phyloP scores from a whole-genome alignment of 108 stramenopile species.

The Fragilariopsis cylindrus region DNA sequence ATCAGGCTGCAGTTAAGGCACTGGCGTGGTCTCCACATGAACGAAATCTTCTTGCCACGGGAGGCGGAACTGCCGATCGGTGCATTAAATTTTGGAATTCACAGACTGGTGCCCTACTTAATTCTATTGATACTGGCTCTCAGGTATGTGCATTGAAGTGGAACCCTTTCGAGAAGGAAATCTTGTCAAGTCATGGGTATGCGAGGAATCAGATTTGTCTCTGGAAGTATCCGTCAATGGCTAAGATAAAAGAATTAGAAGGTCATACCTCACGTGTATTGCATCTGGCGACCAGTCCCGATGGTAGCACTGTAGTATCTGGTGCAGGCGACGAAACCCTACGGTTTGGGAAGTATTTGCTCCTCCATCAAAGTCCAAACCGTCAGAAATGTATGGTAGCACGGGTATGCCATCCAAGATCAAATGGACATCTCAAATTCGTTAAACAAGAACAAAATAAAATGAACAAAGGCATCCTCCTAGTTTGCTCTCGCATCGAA shows the following conservation, averaged over 20 bases:
- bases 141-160: slow-evolving; percentile 97
- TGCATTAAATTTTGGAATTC: slow-evolving; percentile 99
- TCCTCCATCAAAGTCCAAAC: slow-evolving; percentile 54
- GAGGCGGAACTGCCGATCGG: slow-evolving; percentile 97
- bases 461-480: neutral
- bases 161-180: slow-evolving; percentile 95
- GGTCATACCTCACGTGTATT: slow-evolving; percentile 97
- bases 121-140: slow-evolving; percentile 97
- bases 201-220: slow-evolving; percentile 95
- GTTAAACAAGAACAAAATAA: slow-evolving; percentile 18
- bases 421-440: slow-evolving; percentile 50
- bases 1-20: slow-evolving; percentile 98
- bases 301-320: slow-evolving; percentile 92
- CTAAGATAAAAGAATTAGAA: slow-evolving; percentile 94
- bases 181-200: slow-evolving; percentile 96
- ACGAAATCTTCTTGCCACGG: slow-evolving; percentile 93
- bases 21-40: slow-evolving; percentile 99
- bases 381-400: slow-evolving; percentile 12
- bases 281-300: slow-evolving; percentile 94
- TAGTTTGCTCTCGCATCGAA: neutral
- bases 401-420: slow-evolving; percentile 33
- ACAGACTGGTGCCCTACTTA: slow-evolving; percentile 89
- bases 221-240: slow-evolving; percentile 99
- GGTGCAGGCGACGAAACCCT: slow-evolving; percentile 98
- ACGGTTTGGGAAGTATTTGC: slow-evolving; percentile 98